These are phyloP conservation scores for Nicotiana undulata DNA, from an alignment of 257 asterid genomes.

Conservation along the genomic window DNA sequence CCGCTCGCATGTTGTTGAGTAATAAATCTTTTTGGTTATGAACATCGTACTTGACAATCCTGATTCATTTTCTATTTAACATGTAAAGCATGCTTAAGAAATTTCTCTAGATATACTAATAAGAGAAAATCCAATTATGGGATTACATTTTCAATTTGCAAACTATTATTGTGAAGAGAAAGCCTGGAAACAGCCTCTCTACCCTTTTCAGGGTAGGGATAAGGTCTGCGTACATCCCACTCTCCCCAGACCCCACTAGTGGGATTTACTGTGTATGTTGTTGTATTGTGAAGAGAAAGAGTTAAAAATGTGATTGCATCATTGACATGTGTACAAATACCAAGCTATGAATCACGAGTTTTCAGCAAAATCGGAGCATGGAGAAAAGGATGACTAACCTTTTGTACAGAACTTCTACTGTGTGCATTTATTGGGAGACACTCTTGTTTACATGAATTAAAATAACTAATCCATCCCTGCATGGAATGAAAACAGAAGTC, in stretches of 20 bases:
- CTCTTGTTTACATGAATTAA: slow-evolving; percentile 65
- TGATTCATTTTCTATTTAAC: no score
- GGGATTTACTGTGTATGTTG: no score
- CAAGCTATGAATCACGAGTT: background rate
- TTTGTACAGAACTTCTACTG: slow-evolving; percentile 73
- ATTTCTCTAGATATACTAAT: background rate
- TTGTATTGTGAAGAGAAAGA: background rate
- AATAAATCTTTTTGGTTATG: no score
- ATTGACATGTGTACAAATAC: background rate
- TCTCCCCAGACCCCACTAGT: no score
- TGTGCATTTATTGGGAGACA: slow-evolving; percentile 88
- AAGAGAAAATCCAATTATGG: background rate
- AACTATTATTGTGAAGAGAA: background rate
- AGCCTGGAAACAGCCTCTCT: no score
- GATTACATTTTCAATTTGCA: background rate
- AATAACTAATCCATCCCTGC: slow-evolving; percentile 74
- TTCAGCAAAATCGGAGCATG: background rate
- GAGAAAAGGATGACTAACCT: slow-evolving; percentile 43
- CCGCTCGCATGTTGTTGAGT: no score
- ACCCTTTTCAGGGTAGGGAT: no score
- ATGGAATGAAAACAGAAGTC: slow-evolving; percentile 4
- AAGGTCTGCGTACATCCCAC: no score
- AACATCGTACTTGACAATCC: no score
- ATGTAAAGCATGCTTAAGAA: background rate
- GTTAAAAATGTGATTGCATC: background rate